These are phyloP conservation scores for Phanerochaete carnosa DNA, from an alignment of 768 basidiomycete genomes.

Conservation along the genomic window DNA sequence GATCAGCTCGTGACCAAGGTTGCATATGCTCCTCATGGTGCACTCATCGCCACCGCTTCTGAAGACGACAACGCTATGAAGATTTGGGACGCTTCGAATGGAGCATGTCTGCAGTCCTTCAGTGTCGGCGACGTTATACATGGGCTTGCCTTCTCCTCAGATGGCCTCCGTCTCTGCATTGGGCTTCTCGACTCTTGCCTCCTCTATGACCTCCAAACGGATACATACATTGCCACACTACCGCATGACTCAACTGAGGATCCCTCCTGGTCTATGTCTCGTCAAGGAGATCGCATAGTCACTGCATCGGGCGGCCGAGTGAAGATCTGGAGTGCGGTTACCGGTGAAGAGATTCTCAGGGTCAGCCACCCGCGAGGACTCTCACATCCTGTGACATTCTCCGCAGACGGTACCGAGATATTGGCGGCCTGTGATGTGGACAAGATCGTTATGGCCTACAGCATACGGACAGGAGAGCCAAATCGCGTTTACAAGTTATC, in stretches of 20 bases:
- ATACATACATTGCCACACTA: neutral
- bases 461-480: neutral
- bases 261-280: neutral
- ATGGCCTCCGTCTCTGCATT: neutral
- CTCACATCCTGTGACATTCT: neutral
- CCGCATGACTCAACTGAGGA: neutral
- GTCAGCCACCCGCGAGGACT: neutral
- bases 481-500: neutral
- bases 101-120: neutral
- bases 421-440: neutral
- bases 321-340: neutral
- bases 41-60: no score
- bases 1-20: no score
- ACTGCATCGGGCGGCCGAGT: neutral
- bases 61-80: neutral
- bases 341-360: neutral
- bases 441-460: neutral
- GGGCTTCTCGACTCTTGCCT: neutral
- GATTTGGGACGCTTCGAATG: neutral
- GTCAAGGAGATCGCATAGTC: neutral
- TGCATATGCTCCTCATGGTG: no score
- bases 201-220: neutral
- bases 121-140: neutral
- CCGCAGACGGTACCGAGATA: neutral
- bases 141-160: neutral